A percentile compares a stretch with the other conserved stretches of the same genome.
phyloP scores from a whole-genome alignment of 257 asterid species.

The Solanum clarkiae region DNA sequence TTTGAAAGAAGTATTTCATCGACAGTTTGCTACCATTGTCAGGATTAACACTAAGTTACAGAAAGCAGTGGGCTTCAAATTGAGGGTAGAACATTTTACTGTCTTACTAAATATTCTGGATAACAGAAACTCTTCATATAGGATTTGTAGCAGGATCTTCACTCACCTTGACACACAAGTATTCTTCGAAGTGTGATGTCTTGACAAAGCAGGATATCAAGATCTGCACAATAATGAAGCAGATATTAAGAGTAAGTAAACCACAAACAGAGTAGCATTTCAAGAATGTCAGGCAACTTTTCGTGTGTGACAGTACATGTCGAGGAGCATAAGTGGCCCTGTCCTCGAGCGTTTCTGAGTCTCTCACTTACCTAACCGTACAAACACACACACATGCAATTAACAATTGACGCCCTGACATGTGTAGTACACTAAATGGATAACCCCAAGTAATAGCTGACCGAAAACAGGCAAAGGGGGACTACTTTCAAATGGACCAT shows the following conservation, averaged over 20 bases:
- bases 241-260: not conserved
- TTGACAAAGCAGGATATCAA: slow-evolving; percentile 94
- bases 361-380: not conserved
- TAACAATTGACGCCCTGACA: not conserved
- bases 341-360: not conserved
- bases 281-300: not conserved
- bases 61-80: not conserved
- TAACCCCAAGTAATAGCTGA: not conserved
- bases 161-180: slow-evolving; percentile 93
- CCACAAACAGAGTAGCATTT: not conserved
- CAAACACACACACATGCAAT: not conserved
- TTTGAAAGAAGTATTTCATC: not conserved
- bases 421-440: not conserved
- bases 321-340: not conserved
- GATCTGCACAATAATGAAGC: slow-evolving; percentile 39
- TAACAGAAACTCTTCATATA: not conserved
- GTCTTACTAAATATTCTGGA: not conserved
- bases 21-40: not conserved
- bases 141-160: not conserved
- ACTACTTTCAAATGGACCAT: not conserved
- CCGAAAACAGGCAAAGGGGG: not conserved
- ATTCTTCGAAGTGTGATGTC: slow-evolving; percentile 95
- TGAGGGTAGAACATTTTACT: not conserved
- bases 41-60: not conserved
- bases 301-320: not conserved